phyloP scores from a whole-genome alignment of 108 stramenopile genomes.

The Pseudonitzschia delicatissima region DNA sequence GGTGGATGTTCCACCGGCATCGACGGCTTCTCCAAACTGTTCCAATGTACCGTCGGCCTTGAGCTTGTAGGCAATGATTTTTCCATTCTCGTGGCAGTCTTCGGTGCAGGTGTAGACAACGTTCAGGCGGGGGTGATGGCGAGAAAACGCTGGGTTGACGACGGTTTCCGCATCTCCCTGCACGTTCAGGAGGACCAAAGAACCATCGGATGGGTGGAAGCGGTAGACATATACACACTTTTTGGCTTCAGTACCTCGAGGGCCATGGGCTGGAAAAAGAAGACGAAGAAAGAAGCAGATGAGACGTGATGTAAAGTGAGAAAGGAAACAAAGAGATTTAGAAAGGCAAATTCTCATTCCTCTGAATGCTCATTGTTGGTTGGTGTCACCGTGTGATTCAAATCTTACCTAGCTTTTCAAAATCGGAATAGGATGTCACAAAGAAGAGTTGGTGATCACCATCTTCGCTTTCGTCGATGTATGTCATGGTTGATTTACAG shows the following conservation, averaged over 20 bases:
- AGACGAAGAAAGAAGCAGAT: slow-evolving; percentile 12
- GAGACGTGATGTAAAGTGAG: background rate
- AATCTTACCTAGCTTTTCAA: slow-evolving; percentile 67
- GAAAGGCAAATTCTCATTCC: background rate
- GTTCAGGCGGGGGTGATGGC: slow-evolving; percentile 85
- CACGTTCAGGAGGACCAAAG: slow-evolving; percentile 81
- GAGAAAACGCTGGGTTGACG: slow-evolving; percentile 92
- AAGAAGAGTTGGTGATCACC: slow-evolving; percentile 65
- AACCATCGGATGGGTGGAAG: slow-evolving; percentile 77
- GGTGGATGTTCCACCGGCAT: slow-evolving; percentile 89
- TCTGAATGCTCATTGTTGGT: background rate
- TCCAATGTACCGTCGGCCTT: slow-evolving; percentile 58
- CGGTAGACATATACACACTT: slow-evolving; percentile 79
- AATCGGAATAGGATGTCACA: slow-evolving; percentile 67
- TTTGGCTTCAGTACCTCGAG: slow-evolving; percentile 75
- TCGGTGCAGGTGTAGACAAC: slow-evolving; percentile 96
- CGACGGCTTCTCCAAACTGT: slow-evolving; percentile 61
- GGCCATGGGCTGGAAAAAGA: slow-evolving; percentile 73
- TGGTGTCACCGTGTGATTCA: background rate
- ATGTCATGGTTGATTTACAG: too few species aligned
- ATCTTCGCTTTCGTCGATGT: slow-evolving; percentile 8
- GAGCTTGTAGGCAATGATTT: slow-evolving; percentile 79
- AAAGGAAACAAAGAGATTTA: background rate
- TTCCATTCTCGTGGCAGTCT: slow-evolving; percentile 86
- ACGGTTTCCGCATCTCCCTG: slow-evolving; percentile 60